Evolutionary conservation across 2,329 filamentous ascomycete genomes (phyloP).

Genomic region (Scleromitrula shiraiana): DNA sequence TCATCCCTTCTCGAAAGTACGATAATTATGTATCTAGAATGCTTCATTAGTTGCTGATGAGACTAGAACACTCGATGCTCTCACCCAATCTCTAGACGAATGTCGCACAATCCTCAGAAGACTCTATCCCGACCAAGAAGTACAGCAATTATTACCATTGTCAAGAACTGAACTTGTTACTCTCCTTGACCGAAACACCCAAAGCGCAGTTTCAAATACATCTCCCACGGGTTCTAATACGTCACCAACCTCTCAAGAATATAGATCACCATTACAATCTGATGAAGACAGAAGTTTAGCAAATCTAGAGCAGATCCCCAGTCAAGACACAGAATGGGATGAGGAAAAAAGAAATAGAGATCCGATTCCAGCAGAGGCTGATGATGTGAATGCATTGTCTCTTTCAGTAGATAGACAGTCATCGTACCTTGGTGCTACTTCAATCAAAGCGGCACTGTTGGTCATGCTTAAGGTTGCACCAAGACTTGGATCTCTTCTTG

Average conservation of each 20-base stretch:
- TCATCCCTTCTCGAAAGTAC: slow-evolving; percentile 73
- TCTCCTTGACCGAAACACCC: slow-evolving; percentile 41
- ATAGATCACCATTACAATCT: slow-evolving; percentile 41
- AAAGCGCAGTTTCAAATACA: slow-evolving; percentile 31
- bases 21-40: slow-evolving; percentile 6
- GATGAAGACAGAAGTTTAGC: slow-evolving; percentile 39
- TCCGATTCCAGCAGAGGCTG: slow-evolving; percentile 54
- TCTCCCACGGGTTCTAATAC: slow-evolving; percentile 48
- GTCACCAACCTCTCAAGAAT: slow-evolving; percentile 40
- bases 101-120: slow-evolving; percentile 54
- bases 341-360: slow-evolving; percentile 50
- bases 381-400: slow-evolving; percentile 65
- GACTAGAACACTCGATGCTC: slow-evolving; percentile 48
- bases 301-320: slow-evolving; percentile 61
- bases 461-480: slow-evolving; percentile 53
- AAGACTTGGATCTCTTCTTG: slow-evolving; percentile 39
- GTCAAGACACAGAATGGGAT: slow-evolving; percentile 57
- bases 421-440: slow-evolving; percentile 66
- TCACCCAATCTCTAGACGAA: slow-evolving; percentile 58
- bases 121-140: slow-evolving; percentile 51
- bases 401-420: slow-evolving; percentile 47
- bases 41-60: slow-evolving; percentile 17
- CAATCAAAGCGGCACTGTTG: slow-evolving; percentile 65
- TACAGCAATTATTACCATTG: slow-evolving; percentile 43
- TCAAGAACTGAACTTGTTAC: slow-evolving; percentile 52